Evolutionary conservation across 2,329 filamentous ascomycete species (phyloP).

Genomic region (Epichloe uncinata): DNA sequence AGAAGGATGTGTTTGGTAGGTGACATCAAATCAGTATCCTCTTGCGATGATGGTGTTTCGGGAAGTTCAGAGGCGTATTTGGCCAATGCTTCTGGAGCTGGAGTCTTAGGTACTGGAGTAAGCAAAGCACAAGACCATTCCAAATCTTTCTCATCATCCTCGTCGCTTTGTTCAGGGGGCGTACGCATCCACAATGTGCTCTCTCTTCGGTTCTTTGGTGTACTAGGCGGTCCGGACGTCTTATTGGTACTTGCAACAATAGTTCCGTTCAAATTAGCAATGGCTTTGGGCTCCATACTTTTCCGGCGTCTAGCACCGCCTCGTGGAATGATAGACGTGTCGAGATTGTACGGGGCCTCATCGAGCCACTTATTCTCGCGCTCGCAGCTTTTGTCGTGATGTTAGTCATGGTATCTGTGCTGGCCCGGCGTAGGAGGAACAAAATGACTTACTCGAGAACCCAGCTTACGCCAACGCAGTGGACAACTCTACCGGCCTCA

Average conservation of each 20-base stretch:
- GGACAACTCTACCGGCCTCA: slow-evolving; percentile 57
- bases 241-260: slow-evolving; percentile 34
- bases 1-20: slow-evolving; percentile 26
- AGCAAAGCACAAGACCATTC: slow-evolving; percentile 32
- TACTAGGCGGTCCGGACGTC: slow-evolving; percentile 28
- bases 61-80: slow-evolving; percentile 38
- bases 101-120: slow-evolving; percentile 45
- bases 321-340: slow-evolving; percentile 52
- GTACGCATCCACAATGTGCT: slow-evolving; percentile 43
- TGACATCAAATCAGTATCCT: slow-evolving; percentile 20
- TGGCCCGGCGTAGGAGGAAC: slow-evolving; percentile 9
- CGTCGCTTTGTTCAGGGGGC: slow-evolving; percentile 31
- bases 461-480: slow-evolving; percentile 81
- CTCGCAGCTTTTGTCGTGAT: slow-evolving; percentile 41
- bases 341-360: slow-evolving; percentile 55
- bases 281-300: slow-evolving; percentile 64
- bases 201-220: slow-evolving; percentile 38
- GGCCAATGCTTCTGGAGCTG: slow-evolving; percentile 40
- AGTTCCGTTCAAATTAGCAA: slow-evolving; percentile 56
- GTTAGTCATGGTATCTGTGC: slow-evolving; percentile 16
- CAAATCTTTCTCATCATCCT: slow-evolving; percentile 25
- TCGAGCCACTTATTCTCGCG: slow-evolving; percentile 65
- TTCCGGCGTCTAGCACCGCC: slow-evolving; percentile 61
- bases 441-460: slow-evolving; percentile 71
- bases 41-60: slow-evolving; percentile 28